Evolutionary conservation across 257 asterid genomes (phyloP), one percentile per base, ranked within the genome.

Genomic region (Salvia miltiorrhiza): DNA sequence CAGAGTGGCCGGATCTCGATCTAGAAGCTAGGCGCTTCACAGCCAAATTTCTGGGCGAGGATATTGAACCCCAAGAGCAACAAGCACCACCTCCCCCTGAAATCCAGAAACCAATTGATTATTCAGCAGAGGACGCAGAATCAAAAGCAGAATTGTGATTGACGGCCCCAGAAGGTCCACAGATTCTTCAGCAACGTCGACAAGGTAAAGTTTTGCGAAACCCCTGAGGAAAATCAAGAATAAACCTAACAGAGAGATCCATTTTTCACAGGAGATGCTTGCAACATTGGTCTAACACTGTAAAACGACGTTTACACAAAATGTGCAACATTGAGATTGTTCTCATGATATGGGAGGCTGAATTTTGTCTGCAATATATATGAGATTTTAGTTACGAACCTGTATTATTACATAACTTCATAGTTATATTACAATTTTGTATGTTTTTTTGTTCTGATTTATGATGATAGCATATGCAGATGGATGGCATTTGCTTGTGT

Each of bases 1-100:
- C 86, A 4, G 99, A 94, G 76, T 94, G 99, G 99, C 96, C 99
- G 4, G 97, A 94, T 80, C 96, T 89, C 48, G 99, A 94, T 73
- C 75, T 79, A 21, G 97, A 94, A 84, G 97, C 97, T 23, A 77
- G 97, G 75, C 83, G 62, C 43, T 86, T 89, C 82, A 91, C 99
- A 0, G 92, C 97, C 65, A 82, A 81, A 67, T 81, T 86, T 45
- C 65, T 78, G 63, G 97, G 97, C 6, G 99, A 89, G 79, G 61
- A 52, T 21, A 48, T 85, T 14, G 92, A 82, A 52, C 79, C 88
- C 65, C 84, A 76, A 74, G 89, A 81, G 65, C 83, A 63, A 57
- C 66, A 73, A 9, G 65, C 73, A 9, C 70, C 78, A 21, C 66
- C 85, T 30, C 75, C 91, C 21, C 74, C 47, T 37, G 65, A 69